Percentiles rank a stretch among this genome's conserved stretches.
These are phyloP conservation scores for Penstemon eatonii DNA, from an alignment of 257 asterid genomes.

Conservation along the genomic window DNA sequence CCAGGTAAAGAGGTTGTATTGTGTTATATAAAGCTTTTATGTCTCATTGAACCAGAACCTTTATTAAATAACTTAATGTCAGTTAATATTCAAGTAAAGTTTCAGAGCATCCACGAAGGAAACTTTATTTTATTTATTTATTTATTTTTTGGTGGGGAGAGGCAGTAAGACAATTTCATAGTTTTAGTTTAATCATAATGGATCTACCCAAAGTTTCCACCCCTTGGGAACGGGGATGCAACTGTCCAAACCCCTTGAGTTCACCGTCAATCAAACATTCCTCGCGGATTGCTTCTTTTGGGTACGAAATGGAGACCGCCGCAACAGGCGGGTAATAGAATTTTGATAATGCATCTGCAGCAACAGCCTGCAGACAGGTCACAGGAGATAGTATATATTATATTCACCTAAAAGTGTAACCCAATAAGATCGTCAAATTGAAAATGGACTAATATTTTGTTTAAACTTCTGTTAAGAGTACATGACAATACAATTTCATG, in stretches of 20 bases:
- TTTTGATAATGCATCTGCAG: slow-evolving; percentile 77
- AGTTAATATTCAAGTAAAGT: slow-evolving; percentile 17
- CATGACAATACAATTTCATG: background rate
- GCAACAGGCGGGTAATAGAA: slow-evolving; percentile 96
- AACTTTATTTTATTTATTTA: background rate
- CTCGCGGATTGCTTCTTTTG: slow-evolving; percentile 74
- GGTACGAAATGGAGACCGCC: slow-evolving; percentile 88
- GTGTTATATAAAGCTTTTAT: slow-evolving; percentile 1
- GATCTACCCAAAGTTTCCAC: slow-evolving; percentile 88
- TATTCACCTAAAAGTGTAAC: background rate
- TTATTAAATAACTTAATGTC: background rate
- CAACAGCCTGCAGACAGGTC: slow-evolving; percentile 52
- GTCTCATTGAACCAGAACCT: slow-evolving; percentile 5
- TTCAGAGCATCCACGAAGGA: slow-evolving; percentile 4
- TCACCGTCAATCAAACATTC: slow-evolving; percentile 79
- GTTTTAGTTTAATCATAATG: slow-evolving; percentile 9
- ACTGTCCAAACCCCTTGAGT: slow-evolving; percentile 95
- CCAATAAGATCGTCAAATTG: background rate
- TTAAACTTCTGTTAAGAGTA: background rate
- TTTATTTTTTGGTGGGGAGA: too few relatives aligned
- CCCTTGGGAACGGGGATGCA: slow-evolving; percentile 98
- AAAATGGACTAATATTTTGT: background rate
- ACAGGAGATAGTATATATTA: slow-evolving; percentile 12
- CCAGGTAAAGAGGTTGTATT: slow-evolving; percentile 18
- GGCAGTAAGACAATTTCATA: slow-evolving; percentile 2